A percentile compares a stretch with the other conserved stretches of the same genome.
Conservation (phyloP, 2,329 filamentous ascomycete species). For the Cryphonectria parasitica region DNA sequence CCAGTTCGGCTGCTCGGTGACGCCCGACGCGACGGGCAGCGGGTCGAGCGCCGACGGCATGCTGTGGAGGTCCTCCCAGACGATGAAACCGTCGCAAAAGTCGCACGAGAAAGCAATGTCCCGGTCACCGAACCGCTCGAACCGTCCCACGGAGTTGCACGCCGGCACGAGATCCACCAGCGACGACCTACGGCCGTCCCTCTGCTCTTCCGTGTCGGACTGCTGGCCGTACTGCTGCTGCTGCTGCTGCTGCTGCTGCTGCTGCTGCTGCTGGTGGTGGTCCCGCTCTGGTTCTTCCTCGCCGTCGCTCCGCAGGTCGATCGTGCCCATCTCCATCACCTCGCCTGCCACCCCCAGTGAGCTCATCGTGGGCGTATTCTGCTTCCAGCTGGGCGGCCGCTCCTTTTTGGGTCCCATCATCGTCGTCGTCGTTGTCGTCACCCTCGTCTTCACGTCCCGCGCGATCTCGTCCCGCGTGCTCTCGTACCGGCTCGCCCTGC, state of each 20-base stretch:
- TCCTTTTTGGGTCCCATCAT: neutral
- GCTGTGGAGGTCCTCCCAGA: slow-evolving; percentile 60
- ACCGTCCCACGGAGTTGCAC: slow-evolving; percentile 58
- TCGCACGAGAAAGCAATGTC: slow-evolving; percentile 64
- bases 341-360: slow-evolving; percentile 14
- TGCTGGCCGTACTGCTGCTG: slow-evolving; percentile 24
- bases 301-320: slow-evolving; percentile 22
- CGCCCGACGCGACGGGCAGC: slow-evolving; percentile 31
- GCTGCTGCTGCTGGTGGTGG: slow-evolving; percentile 24
- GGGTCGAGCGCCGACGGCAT: slow-evolving; percentile 53
- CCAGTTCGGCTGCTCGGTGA: slow-evolving; percentile 49
- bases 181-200: slow-evolving; percentile 29
- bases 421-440: neutral
- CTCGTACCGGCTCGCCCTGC: slow-evolving; percentile 26
- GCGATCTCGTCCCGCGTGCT: slow-evolving; percentile 29
- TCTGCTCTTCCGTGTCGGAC: slow-evolving; percentile 19
- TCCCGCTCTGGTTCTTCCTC: slow-evolving; percentile 7
- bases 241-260: slow-evolving; percentile 24
- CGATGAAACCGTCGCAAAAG: slow-evolving; percentile 63
- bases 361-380: slow-evolving; percentile 26
- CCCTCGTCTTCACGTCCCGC: slow-evolving; percentile 24
- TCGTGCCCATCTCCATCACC: slow-evolving; percentile 29
- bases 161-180: slow-evolving; percentile 52
- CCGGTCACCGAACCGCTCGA: slow-evolving; percentile 57
- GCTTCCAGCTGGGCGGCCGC: slow-evolving; percentile 27